Base-by-base conservation (phyloP, 139 green algal species). In the Eudorina sp. region DNA sequence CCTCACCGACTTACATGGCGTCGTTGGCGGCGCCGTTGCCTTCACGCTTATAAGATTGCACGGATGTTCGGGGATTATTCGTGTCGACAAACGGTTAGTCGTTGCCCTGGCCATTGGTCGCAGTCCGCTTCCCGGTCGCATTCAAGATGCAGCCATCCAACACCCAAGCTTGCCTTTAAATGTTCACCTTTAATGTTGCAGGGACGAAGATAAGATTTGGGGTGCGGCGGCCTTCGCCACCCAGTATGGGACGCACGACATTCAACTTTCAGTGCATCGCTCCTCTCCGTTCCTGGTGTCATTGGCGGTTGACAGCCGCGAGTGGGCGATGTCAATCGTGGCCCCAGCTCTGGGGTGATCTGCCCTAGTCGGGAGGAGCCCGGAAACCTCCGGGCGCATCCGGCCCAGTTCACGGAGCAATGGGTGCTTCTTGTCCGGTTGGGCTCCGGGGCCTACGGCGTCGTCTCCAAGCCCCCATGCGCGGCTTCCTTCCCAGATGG, bases 151-250 rank as follows among this genome's bases (percentile, higher is more conserved):
- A 40, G 19, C n/a, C 16, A 72, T 19, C 13, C 62, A 72, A 6
- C 21, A 40, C 62, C n/a, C n/a, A n/a, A n/a, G n/a, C n/a, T n/a
- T n/a, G n/a, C n/a, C n/a, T n/a, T n/a, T n/a, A n/a, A n/a, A n/a
- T n/a, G n/a, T 38, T 34, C 31, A 25, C 27, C 6, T 11, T 29
- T 34, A 25, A 5, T 13, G 2, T 48, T 36, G 16, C 64, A 87
- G 81, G 13, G 81, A 87, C 31, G 62, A 19, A 2, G 60, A 87
- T 7, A 87, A 87, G 45, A 7, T 87, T 13, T 79, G 62, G 81
- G 45, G 45, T 4, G 81, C 81, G 4, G 81, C 81, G 5, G 64
- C 66, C 25, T 87, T 79, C 29, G 81, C 81, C 3, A 87, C 81
- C 4, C 4, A 18, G 7, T 78, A 78, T 36, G 81, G 46, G 13